phyloP scores from a whole-genome alignment of 352 stramenopile species.

The Pythium sukuiense region DNA sequence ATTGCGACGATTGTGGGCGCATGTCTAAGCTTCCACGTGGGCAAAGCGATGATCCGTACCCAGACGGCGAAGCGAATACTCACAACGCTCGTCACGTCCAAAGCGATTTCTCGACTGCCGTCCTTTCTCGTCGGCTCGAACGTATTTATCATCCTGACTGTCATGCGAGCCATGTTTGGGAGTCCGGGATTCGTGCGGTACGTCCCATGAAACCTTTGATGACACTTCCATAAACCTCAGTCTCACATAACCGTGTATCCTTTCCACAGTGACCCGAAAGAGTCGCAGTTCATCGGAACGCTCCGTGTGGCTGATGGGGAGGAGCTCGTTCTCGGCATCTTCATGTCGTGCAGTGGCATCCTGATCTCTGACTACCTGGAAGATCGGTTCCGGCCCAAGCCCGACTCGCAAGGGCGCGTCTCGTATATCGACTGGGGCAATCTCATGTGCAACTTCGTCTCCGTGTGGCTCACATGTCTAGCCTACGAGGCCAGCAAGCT shows the following conservation, averaged over 20 bases:
- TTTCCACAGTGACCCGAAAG: constrained; percentile 64
- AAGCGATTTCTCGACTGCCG: constrained; percentile 25
- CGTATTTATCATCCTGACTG: constrained; percentile 31
- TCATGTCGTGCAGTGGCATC: constrained; percentile 42
- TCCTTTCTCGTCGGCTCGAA: constrained; percentile 28
- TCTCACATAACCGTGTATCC: too few species aligned
- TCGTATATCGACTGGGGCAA: constrained; percentile 39
- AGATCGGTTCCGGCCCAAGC: constrained; percentile 19
- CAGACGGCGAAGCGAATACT: constrained; percentile 19
- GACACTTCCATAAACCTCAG: background rate
- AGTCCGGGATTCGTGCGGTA: constrained; percentile 33
- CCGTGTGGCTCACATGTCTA: constrained; percentile 32
- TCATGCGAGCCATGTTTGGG: constrained; percentile 29
- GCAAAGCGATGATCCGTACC: constrained; percentile 33
- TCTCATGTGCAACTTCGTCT: constrained; percentile 41
- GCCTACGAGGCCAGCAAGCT: constrained; percentile 38
- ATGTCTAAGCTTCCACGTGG: constrained; percentile 57
- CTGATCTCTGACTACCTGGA: constrained; percentile 32
- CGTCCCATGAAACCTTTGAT: background rate
- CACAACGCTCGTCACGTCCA: constrained; percentile 16
- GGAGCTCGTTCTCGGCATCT: constrained; percentile 40
- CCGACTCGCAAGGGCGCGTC: constrained; percentile 18
- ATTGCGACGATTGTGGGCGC: constrained; percentile 45
- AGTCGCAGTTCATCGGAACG: constrained; percentile 48
- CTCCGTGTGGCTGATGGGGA: constrained; percentile 38